Evolutionary conservation across 768 basidiomycete species (phyloP), one percentile per base, ranked within the genome.

Genomic region (Termitomyces sp.): DNA sequence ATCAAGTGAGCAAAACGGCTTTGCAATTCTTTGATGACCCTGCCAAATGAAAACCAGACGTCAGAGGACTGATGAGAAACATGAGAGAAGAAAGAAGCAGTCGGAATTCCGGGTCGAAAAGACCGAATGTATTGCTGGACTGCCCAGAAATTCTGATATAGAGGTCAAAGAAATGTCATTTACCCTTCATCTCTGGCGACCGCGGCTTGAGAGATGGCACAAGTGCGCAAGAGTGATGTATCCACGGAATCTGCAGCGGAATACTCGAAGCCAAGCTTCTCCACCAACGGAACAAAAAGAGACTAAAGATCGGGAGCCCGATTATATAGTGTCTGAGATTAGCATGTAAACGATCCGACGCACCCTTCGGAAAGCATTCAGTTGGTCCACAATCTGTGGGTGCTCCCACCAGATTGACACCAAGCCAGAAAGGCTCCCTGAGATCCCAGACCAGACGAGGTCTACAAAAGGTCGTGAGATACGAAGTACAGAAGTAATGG

Each of bases 331-430:
- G 22, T 19, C 35, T 12, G 3, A 28, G 24, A 17, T 14, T 4
- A 49, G 26, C n/a, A 55, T 24, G 7, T 45, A 26, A 34, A 11
- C 34, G 48, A 26, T 54, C 41, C 40, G 9, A 67, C 80, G 53
- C 65, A 87, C 88, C 64, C 76, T 71, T 56, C 81, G 75, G 68
- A 91, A 81, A 10, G 71, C 77, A 56, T 88, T 75, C 46, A 95
- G 64, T 45, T 76, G 73, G 37, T 76, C 77, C 35, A 72, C 75
- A 60, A 77, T 73, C 28, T 72, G 76, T 34, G 70, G 73, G 64
- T 92, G 73, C 68, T 96, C 93, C 88, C 91, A 97, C 89, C 93
- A 97, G 2, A 83, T 80, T 7, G 76, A 78, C 10, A 74, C 66
- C 30, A 97, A 68, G 35, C 72, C 68, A 26, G 64, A 61, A 48